phyloP scores from a whole-genome alignment of 2,329 filamentous ascomycete genomes.

The Didymella glomerata region DNA sequence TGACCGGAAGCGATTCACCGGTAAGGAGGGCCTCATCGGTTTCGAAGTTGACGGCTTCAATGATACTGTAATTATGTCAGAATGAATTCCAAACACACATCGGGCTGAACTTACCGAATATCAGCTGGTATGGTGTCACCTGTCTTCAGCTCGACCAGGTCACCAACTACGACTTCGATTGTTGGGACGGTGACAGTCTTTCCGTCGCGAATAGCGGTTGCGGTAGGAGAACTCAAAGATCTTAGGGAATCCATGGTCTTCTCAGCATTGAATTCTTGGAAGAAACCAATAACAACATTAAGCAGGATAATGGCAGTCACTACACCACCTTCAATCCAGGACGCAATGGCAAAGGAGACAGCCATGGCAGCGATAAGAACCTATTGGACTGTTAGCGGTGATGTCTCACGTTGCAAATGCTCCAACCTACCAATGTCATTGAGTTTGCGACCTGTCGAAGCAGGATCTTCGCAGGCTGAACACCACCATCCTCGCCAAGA shows the following conservation, averaged over 20 bases:
- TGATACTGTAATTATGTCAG: slow-evolving; percentile 42
- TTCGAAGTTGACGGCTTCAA: slow-evolving; percentile 75
- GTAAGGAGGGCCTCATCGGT: slow-evolving; percentile 77
- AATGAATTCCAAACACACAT: rapidly evolving
- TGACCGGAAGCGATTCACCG: slow-evolving; percentile 73
- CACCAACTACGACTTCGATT: slow-evolving; percentile 70
- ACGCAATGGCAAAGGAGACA: slow-evolving; percentile 56
- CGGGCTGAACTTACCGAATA: slow-evolving; percentile 55
- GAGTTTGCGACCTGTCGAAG: slow-evolving; percentile 78
- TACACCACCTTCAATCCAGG: slow-evolving; percentile 59
- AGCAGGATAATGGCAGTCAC: slow-evolving; percentile 56
- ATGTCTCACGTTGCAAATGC: not conserved
- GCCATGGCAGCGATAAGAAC: slow-evolving; percentile 58
- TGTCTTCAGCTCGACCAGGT: slow-evolving; percentile 67
- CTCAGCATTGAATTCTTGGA: slow-evolving; percentile 57
- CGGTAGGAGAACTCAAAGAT: slow-evolving; percentile 56
- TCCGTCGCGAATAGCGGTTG: slow-evolving; percentile 61
- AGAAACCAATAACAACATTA: slow-evolving; percentile 58
- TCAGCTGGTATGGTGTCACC: slow-evolving; percentile 76
- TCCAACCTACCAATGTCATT: slow-evolving; percentile 71
- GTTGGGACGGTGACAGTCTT: slow-evolving; percentile 61
- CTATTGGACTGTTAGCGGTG: slow-evolving; percentile 25
- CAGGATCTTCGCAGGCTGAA: slow-evolving; percentile 77
- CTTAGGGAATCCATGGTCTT: slow-evolving; percentile 59
- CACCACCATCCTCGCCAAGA: slow-evolving; percentile 72